Evolutionary conservation across 106 monocot species (phyloP).

Genomic region (Acorus gramineus): DNA sequence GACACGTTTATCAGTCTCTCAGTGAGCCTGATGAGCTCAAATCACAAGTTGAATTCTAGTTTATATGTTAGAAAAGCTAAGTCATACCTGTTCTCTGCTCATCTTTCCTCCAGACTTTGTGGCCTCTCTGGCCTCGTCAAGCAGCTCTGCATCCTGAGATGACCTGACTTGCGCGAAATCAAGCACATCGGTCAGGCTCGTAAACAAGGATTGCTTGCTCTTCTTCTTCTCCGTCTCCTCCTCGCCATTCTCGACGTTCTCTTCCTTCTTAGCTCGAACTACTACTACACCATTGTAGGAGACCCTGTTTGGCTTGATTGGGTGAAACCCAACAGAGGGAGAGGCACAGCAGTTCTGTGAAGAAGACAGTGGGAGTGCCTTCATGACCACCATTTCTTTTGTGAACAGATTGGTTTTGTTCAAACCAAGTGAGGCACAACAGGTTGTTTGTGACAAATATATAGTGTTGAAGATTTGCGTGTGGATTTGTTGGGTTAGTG

Average conservation of each 20-base stretch:
- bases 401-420: neutral
- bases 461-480: neutral
- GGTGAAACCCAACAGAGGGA: constrained; percentile 5
- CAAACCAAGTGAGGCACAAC: neutral
- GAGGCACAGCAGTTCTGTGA: constrained; percentile 23
- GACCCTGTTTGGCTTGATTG: constrained; percentile 12
- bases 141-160: constrained; percentile 60
- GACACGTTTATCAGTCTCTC: neutral
- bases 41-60: too few relatives aligned
- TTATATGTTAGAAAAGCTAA: neutral
- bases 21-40: neutral
- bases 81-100: constrained; percentile 68
- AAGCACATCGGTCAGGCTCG: constrained; percentile 62
- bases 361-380: constrained; percentile 41
- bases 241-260: neutral
- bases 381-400: constrained; percentile 21
- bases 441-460: neutral
- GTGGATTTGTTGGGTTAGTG: neutral
- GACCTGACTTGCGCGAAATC: constrained; percentile 92
- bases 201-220: constrained; percentile 60
- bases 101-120: constrained; percentile 70
- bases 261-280: constrained; percentile 26
- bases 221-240: constrained; percentile 15
- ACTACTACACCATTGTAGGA: constrained; percentile 13
- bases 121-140: constrained; percentile 69